Conservation (phyloP, 164 flowering plant species). For the Warburgia ugandensis region DNA sequence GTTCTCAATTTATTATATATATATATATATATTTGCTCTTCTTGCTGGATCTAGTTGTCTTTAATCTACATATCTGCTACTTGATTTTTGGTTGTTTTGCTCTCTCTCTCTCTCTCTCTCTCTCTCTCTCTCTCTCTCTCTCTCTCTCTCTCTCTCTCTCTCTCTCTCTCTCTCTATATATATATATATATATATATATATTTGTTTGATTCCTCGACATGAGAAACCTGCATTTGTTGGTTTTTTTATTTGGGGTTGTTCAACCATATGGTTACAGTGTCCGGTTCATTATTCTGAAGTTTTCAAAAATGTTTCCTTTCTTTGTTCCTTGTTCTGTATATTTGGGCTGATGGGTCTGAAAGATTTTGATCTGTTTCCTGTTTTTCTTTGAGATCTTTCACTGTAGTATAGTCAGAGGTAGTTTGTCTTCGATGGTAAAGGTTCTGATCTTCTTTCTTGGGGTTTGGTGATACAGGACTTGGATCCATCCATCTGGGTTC, state of each 20-base stretch:
- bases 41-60: not conserved
- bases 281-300: not conserved
- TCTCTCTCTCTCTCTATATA: not conserved
- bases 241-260: not conserved
- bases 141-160: not conserved
- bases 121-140: not conserved
- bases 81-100: not conserved
- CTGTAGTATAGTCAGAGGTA: too few relatives aligned
- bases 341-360: too few relatives aligned
- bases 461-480: too few relatives aligned
- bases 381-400: too few relatives aligned
- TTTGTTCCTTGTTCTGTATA: too few relatives aligned
- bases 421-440: too few relatives aligned
- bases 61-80: too few relatives aligned
- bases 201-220: not conserved
- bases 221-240: not conserved
- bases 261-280: not conserved
- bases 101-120: not conserved
- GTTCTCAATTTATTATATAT: not conserved
- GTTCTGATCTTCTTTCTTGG: too few relatives aligned
- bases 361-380: too few relatives aligned
- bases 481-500: too few relatives aligned
- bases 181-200: not conserved
- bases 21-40: not conserved
- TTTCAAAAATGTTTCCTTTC: too few relatives aligned